A percentile compares a stretch with the other conserved stretches of the same genome.
Conservation (phyloP, 495 filamentous ascomycete species). For the Xylaria grammica region DNA sequence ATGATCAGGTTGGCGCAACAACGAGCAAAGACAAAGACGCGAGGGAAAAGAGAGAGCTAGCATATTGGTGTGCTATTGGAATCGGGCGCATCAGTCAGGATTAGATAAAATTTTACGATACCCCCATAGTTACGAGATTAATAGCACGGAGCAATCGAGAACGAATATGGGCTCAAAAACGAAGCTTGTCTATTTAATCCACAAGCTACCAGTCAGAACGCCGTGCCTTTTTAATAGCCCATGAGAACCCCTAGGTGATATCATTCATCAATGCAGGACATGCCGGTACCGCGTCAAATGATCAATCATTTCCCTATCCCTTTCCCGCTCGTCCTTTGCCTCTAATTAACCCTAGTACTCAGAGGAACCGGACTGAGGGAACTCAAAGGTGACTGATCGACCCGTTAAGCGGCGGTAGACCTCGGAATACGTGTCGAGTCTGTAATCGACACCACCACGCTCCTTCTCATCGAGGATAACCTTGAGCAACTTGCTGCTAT, state of each 20-base stretch:
- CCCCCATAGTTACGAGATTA: conserved; percentile 21
- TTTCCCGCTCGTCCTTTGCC: conserved; percentile 11
- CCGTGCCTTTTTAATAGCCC: conserved; percentile 26
- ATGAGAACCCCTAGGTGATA: conserved; percentile 24
- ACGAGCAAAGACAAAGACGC: conserved; percentile 50
- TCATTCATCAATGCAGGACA: conserved; percentile 24
- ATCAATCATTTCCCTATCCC: conserved; percentile 11
- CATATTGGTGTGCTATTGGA: conserved; percentile 94
- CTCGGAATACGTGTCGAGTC: conserved; percentile 98
- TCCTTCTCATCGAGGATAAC: conserved; percentile 99
- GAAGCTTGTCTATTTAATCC: conserved; percentile 28
- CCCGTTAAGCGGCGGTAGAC: conserved; percentile 96
- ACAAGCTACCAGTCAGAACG: conserved; percentile 29
- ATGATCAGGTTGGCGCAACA: conserved; percentile 60
- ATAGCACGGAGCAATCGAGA: conserved; percentile 11
- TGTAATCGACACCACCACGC: conserved; percentile 96
- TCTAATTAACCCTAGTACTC: conserved; percentile 71
- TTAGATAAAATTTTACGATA: conserved; percentile 40
- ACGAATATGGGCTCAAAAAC: conserved; percentile 22
- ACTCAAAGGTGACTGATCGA: conserved; percentile 94
- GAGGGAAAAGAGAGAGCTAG: conserved; percentile 72
- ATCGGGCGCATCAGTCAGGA: conserved; percentile 72
- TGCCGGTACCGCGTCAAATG: conserved; percentile 21
- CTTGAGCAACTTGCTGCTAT: conserved; percentile 96
- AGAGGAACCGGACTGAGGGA: conserved; percentile 76